phyloP scores from a whole-genome alignment of 2,329 filamentous ascomycete genomes.

The Shiraia sp. region DNA sequence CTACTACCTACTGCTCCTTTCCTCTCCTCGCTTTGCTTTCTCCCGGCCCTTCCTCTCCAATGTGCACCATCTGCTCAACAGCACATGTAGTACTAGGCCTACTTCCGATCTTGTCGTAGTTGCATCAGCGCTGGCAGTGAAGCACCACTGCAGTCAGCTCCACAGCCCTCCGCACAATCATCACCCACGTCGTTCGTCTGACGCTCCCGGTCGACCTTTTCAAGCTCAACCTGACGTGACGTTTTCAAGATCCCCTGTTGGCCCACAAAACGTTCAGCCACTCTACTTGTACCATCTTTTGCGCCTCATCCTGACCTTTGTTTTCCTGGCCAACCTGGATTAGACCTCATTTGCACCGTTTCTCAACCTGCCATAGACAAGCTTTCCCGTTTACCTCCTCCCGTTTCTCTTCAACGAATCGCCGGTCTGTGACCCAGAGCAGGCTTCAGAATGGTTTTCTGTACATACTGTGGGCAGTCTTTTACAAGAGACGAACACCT shows the following conservation, averaged over 20 bases:
- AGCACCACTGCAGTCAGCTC: constrained; percentile 28
- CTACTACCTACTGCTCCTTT: constrained; percentile 11
- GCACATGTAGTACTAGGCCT: constrained; percentile 16
- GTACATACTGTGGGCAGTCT: constrained; percentile 58
- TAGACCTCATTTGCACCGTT: not conserved
- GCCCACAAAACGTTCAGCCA: constrained; percentile 11
- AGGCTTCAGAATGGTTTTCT: constrained; percentile 53
- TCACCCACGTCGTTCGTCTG: constrained; percentile 25
- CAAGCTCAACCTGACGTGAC: constrained; percentile 22
- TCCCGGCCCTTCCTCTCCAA: constrained; percentile 11
- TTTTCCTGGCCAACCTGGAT: constrained; percentile 7
- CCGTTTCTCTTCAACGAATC: no score
- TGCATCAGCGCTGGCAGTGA: constrained; percentile 19
- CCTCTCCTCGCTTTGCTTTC: constrained; percentile 10
- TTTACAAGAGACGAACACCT: constrained; percentile 59
- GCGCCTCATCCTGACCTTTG: constrained; percentile 14
- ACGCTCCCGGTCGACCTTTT: constrained; percentile 22
- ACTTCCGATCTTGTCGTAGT: constrained; percentile 13
- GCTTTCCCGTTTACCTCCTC: no score
- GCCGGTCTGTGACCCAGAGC: constrained; percentile 1
- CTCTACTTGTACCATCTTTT: constrained; percentile 3
- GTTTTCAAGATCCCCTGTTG: constrained; percentile 24
- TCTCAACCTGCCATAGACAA: not conserved
- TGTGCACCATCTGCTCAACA: constrained; percentile 13
- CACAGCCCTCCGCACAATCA: constrained; percentile 34